phyloP scores from a whole-genome alignment of 2,329 filamentous ascomycete species.

The Trichoderma sp. region DNA sequence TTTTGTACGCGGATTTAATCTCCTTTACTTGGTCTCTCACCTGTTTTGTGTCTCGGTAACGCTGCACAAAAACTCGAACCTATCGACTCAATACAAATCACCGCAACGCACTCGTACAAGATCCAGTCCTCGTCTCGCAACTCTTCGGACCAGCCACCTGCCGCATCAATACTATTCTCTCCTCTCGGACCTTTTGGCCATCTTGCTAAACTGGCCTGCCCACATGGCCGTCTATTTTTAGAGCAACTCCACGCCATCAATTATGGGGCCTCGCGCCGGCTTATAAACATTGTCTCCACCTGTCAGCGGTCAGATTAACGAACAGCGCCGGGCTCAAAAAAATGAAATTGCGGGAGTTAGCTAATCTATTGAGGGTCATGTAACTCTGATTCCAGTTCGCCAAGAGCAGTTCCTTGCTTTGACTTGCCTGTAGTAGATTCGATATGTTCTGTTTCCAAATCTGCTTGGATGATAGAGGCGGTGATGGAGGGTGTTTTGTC shows the following conservation, averaged over 20 bases:
- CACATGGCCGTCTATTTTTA: background rate
- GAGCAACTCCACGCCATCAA: background rate
- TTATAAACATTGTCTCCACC: background rate
- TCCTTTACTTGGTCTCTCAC: background rate
- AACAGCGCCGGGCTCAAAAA: background rate
- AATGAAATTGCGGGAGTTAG: background rate
- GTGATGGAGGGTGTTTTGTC: background rate
- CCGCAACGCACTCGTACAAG: background rate
- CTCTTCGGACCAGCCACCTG: background rate
- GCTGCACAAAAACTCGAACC: background rate
- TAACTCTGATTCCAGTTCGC: background rate
- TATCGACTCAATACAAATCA: background rate
- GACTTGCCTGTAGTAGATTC: background rate
- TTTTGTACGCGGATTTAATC: background rate
- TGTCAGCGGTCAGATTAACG: conserved; percentile 7
- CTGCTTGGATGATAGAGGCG: background rate
- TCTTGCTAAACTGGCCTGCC: background rate
- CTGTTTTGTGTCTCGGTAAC: background rate
- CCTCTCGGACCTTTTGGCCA: background rate
- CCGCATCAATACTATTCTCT: background rate
- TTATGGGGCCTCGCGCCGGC: background rate
- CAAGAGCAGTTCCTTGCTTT: background rate
- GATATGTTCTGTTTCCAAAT: background rate
- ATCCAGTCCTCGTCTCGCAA: background rate
- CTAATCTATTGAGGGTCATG: background rate